These are phyloP conservation scores for Chytridium lagenaria DNA, from an alignment of 371 early-diverging fungal genomes.

Conservation along the genomic window DNA sequence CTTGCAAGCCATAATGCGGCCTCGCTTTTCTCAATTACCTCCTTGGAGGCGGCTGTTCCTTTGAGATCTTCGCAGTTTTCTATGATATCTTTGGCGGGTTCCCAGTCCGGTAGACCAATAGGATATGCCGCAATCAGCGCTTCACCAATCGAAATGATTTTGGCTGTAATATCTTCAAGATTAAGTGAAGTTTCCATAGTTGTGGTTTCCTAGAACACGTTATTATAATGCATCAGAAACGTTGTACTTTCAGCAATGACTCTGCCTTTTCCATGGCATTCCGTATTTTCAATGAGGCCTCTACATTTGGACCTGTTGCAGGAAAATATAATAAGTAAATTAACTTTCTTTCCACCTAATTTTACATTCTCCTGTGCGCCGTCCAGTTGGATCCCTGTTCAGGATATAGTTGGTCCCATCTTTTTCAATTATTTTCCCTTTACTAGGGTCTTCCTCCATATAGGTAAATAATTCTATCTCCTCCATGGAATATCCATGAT, in stretches of 20 bases:
- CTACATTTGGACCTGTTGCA: conserved; percentile 41
- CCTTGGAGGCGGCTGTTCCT: conserved; percentile 57
- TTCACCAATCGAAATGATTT: conserved; percentile 46
- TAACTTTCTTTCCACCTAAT: no score
- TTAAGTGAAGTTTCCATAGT: not conserved
- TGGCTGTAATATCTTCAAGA: conserved; percentile 39
- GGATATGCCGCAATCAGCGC: conserved; percentile 60
- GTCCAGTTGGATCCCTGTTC: conserved; percentile 59
- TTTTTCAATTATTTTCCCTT: conserved; percentile 24
- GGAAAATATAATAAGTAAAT: not conserved
- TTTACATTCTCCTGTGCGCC: conserved; percentile 55
- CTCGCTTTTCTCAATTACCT: conserved; percentile 44
- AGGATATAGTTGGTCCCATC: conserved; percentile 37
- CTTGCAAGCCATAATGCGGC: conserved; percentile 63
- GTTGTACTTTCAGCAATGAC: not conserved
- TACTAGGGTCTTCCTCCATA: conserved; percentile 27
- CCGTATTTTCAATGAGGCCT: conserved; percentile 40
- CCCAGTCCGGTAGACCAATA: conserved; percentile 59
- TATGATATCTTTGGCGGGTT: conserved; percentile 52
- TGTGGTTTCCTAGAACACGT: not conserved
- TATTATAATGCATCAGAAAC: no score
- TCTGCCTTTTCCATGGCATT: conserved; percentile 44
- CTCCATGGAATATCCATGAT: conserved; percentile 61
- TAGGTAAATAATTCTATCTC: conserved; percentile 51
- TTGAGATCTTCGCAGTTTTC: conserved; percentile 56